Conservation (phyloP, 208 protist genomes). For the Trypanosoma melophagium region DNA sequence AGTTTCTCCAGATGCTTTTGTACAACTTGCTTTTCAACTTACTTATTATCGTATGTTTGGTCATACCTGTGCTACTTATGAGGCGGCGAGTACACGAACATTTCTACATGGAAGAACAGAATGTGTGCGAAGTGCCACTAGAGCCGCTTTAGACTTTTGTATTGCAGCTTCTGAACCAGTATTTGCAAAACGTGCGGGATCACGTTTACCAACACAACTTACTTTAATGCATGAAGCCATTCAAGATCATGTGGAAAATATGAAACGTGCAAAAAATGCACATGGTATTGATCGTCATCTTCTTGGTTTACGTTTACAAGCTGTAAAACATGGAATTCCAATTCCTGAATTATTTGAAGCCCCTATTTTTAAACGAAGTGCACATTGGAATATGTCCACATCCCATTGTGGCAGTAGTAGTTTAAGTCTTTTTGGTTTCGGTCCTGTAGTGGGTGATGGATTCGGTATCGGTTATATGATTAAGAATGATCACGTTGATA, state of each 20-base stretch:
- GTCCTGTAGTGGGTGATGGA: constrained; percentile 40
- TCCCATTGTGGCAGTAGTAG: constrained; percentile 44
- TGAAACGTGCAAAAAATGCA: constrained; percentile 43
- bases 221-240: constrained; percentile 26
- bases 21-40: constrained; percentile 47
- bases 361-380: constrained; percentile 22
- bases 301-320: constrained; percentile 35
- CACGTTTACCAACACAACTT: constrained; percentile 24
- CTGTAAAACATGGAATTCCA: constrained; percentile 27
- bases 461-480: constrained; percentile 62
- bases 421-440: constrained; percentile 44
- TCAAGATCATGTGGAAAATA: constrained; percentile 31
- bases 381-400: constrained; percentile 40
- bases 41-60: constrained; percentile 46
- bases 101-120: constrained; percentile 54
- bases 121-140: constrained; percentile 32
- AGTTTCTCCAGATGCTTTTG: constrained; percentile 46
- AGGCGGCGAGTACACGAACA: constrained; percentile 43
- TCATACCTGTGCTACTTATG: constrained; percentile 37
- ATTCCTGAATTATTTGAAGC: constrained; percentile 41
- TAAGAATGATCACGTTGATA: constrained; percentile 30
- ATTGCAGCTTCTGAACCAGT: constrained; percentile 7
- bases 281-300: constrained; percentile 46
- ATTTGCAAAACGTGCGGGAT: constrained; percentile 22
- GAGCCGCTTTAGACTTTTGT: constrained; percentile 33